A percentile compares a stretch with the other conserved stretches of the same genome.
These are phyloP conservation scores for Davidsoniella australis DNA, from an alignment of 2,329 filamentous ascomycete genomes.

Conservation along the genomic window DNA sequence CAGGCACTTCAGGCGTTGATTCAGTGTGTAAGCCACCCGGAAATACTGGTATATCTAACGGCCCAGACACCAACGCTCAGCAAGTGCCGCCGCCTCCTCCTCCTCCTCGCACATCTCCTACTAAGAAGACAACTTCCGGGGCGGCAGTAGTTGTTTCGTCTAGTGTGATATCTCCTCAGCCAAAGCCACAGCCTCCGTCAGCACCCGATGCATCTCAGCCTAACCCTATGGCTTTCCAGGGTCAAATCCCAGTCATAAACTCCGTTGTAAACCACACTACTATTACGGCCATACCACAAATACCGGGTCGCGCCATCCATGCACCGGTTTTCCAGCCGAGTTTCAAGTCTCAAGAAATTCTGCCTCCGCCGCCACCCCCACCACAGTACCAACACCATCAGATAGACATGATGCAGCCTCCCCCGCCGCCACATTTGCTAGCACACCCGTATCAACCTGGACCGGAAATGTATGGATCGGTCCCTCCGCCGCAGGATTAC, in stretches of 20 bases:
- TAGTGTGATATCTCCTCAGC: background rate
- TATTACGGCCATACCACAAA: conserved; percentile 52
- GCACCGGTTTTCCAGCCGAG: conserved; percentile 66
- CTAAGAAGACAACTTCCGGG: conserved; percentile 1
- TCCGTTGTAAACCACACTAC: background rate
- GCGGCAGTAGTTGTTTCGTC: conserved; percentile 3
- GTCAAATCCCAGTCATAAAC: background rate
- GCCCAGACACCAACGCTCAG: too few relatives aligned
- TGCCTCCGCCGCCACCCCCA: conserved; percentile 29
- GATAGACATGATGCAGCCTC: conserved; percentile 15
- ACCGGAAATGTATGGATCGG: background rate
- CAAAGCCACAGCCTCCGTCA: conserved; percentile 38
- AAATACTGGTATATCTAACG: too few relatives aligned
- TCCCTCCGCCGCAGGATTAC: conserved; percentile 16
- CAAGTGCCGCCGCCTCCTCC: background rate
- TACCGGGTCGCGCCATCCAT: conserved; percentile 82
- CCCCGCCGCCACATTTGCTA: background rate
- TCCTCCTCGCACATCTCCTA: background rate
- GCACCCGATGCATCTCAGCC: conserved; percentile 17
- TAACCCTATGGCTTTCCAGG: background rate
- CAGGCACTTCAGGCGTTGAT: too few relatives aligned
- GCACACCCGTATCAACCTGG: background rate
- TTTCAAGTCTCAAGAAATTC: conserved; percentile 12
- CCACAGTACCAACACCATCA: conserved; percentile 34
- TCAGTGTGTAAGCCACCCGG: too few relatives aligned